phyloP scores from a whole-genome alignment of 2,329 filamentous ascomycete species.

The Colletotrichum tropicicola region DNA sequence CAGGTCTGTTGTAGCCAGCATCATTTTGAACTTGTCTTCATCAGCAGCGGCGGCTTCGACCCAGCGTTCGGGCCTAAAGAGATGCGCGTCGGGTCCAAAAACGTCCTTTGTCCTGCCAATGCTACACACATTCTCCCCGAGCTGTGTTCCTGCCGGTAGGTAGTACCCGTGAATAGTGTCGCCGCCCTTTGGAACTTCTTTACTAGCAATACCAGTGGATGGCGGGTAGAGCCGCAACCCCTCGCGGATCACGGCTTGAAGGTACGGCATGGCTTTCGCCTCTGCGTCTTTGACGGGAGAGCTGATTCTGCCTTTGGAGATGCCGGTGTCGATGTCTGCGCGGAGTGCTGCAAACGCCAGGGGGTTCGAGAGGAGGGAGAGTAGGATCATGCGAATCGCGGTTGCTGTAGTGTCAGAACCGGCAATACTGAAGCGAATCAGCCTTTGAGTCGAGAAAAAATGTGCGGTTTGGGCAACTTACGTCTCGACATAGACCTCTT shows the following conservation, averaged over 20 bases:
- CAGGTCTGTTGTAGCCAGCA: conserved; percentile 48
- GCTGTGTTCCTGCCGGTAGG: conserved; percentile 46
- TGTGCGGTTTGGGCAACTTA: not conserved
- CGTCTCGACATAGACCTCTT: conserved; percentile 36
- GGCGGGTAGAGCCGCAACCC: conserved; percentile 59
- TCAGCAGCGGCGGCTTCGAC: conserved; percentile 41
- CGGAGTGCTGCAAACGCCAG: conserved; percentile 54
- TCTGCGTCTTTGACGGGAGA: conserved; percentile 44
- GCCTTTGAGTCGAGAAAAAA: not conserved
- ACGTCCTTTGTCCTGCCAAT: conserved; percentile 46
- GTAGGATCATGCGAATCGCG: conserved; percentile 53
- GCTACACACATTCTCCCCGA: conserved; percentile 51
- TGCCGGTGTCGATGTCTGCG: conserved; percentile 53
- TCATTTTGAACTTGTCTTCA: conserved; percentile 40
- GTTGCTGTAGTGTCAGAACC: conserved; percentile 47
- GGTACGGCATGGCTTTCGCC: conserved; percentile 48
- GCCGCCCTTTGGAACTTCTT: conserved; percentile 54
- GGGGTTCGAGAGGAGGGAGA: conserved; percentile 60
- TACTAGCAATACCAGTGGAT: conserved; percentile 57
- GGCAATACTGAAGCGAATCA: conserved; percentile 34
- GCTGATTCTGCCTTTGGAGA: conserved; percentile 20
- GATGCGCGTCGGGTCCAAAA: conserved; percentile 55
- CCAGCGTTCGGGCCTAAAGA: conserved; percentile 59
- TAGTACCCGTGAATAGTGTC: conserved; percentile 44
- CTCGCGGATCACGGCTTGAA: conserved; percentile 63